Base-by-base conservation (phyloP, 1,139 yeast genomes). In the Magnusiomyces suaveolens region DNA sequence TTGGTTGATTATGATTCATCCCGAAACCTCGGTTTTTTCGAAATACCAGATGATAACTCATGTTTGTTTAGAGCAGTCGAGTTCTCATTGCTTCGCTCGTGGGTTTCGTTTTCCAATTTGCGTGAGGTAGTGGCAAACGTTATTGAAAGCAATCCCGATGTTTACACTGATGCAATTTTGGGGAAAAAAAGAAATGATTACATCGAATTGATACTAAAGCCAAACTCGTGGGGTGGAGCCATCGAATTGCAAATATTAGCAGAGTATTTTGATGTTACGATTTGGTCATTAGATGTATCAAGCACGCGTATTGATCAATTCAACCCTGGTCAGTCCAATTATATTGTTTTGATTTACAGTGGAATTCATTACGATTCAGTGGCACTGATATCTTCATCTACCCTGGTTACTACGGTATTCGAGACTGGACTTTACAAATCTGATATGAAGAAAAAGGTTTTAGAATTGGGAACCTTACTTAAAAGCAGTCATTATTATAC, bases 221-320 rank as follows among this genome's bases (percentile, higher is more conserved):
- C 76, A 33, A 81, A 77, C 50, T 77, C 87, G 24, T 86, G 95
- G 95, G 95, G 95, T 21, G 95, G 95, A 6, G 94, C 89, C 2
- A 85, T 87, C 48, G 95, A 86, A 65, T 70, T 86, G 55, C 81
- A 83, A 16, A 83, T 87, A 10, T 67, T 87, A 38, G 77, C 88
- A 1, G 73, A 75, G 36, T 74, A 77, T 63, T 74, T 84, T 52
- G 70, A 73, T 2, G 67, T 84, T 3, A 74, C 79, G 3, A 81
- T 86, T 43, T 73, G 77, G 56, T 82, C 88, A 29, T 68, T 85
- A 43, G 95, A 86, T 63, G 80, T 86, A 25, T 86, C 82, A 62
- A 83, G 82, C 62, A 80, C 81, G 1, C 73, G 80, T 47, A 68
- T 78, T 50, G 85, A 84, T 60, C 72, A 72, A 51, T 85, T 85